Conservation (phyloP, 2,329 filamentous ascomycete species). For the Aaosphaeria pasadenensis region DNA sequence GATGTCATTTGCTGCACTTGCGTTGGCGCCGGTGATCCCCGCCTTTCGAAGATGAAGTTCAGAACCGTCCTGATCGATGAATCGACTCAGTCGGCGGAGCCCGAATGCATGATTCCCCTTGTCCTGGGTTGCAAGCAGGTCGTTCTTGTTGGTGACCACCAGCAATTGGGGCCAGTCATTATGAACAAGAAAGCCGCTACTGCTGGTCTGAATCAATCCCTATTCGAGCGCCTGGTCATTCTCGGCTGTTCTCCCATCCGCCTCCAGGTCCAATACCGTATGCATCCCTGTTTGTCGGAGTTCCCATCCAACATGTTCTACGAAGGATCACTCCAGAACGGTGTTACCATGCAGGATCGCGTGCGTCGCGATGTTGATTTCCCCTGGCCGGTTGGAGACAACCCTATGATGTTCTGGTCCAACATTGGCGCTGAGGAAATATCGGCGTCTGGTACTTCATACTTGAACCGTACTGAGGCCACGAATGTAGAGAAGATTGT, state of each 20-base stretch:
- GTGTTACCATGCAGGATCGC: constrained; percentile 84
- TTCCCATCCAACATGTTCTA: constrained; percentile 99
- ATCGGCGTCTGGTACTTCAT: constrained; percentile 94
- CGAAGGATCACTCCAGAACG: constrained; percentile 94
- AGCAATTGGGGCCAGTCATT: constrained; percentile 95
- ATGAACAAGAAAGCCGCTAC: constrained; percentile 99
- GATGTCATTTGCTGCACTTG: constrained; percentile 99
- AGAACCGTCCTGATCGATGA: constrained; percentile 97
- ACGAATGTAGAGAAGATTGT: constrained; percentile 98
- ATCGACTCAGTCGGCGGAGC: constrained; percentile 95
- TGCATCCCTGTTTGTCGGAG: constrained; percentile 96
- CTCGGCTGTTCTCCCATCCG: constrained; percentile 88
- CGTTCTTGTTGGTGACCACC: constrained; percentile 96
- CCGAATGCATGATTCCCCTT: constrained; percentile 97
- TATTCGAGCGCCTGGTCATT: constrained; percentile 94
- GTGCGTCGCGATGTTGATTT: constrained; percentile 94
- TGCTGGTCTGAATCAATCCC: constrained; percentile 94
- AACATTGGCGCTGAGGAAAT: constrained; percentile 98
- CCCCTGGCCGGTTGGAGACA: constrained; percentile 91
- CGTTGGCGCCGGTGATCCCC: constrained; percentile 92
- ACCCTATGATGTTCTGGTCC: constrained; percentile 99
- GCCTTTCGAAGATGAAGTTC: constrained; percentile 96
- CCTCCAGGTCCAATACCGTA: constrained; percentile 95
- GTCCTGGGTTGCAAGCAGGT: constrained; percentile 98
- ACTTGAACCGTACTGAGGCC: constrained; percentile 95